Evolutionary conservation across 768 basidiomycete species (phyloP), one percentile per base, ranked within the genome.

Genomic region (Candolleomyces efflorescens): DNA sequence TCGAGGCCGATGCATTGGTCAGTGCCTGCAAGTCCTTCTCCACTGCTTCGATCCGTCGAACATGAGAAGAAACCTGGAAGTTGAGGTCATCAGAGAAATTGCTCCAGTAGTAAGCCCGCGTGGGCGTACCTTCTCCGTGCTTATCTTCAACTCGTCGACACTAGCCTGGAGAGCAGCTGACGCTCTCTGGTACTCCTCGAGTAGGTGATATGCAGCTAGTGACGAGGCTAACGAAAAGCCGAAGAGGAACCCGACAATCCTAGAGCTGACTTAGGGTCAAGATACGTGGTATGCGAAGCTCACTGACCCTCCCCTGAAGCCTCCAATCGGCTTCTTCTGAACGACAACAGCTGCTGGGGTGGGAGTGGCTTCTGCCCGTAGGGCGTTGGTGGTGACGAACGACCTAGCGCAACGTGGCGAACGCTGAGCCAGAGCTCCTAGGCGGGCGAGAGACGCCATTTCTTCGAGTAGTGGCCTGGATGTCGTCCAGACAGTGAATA

Each of bases 201-300:
- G 73, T 18, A 97, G 78, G 68, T 91, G 85, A 69, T 94, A 96
- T 24, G 92, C 87, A 43, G 92, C 91, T 64, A 86, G 83, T 0
- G 90, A 87, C 0, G 93, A 92, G 1, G 93, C 92, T 37, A 94
- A 71, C 5, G 94, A 94, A 75, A 96, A 95, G 1, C 93, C 94
- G 63, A 94, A 84, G 37, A 97, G 70, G 68, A 94, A 93, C 0
- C 92, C 92, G 43, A 93, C 80, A 55, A 93, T 83, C 50, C 91
- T 93, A 63, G 17, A 20, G 53, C 32, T 52, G 59, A 47, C 41
- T 58, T 39, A 62, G 49, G 55, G 49, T 55, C n/a, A 43, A 41
- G 32, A 5, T 27, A 36, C 37, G 20, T 11, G 22, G 23, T n/a
- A 24, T 15, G 13, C 5, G 18, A 37, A 50, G 53, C n/a, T 39